phyloP scores from a whole-genome alignment of 768 basidiomycete genomes.

The Calocybe gangraenosa region DNA sequence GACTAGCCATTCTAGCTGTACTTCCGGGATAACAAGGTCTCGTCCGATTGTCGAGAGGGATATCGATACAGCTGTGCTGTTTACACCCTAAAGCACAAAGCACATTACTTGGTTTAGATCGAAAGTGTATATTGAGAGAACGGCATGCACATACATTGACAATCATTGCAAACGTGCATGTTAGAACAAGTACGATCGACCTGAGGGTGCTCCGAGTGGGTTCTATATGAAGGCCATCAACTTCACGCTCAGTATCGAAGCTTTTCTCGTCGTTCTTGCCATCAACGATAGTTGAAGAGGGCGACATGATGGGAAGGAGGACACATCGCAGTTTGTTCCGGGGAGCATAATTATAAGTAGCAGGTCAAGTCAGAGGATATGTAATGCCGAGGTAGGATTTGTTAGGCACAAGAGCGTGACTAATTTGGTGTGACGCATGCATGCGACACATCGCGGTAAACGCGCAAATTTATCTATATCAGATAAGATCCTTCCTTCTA shows the following conservation, averaged over 20 bases:
- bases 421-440: not conserved
- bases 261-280: slow-evolving; percentile 11
- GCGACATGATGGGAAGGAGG: slow-evolving; percentile 6
- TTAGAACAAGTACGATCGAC: slow-evolving; percentile 19
- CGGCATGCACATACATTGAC: slow-evolving; percentile 18
- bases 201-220: slow-evolving; percentile 17
- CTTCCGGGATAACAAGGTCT: slow-evolving; percentile 44
- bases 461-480: not conserved
- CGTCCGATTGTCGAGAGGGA: slow-evolving; percentile 48
- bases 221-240: not conserved
- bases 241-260: slow-evolving; percentile 2
- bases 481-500: not conserved
- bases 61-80: slow-evolving; percentile 45
- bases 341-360: not conserved
- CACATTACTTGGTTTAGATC: not conserved
- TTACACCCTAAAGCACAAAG: slow-evolving; percentile 37
- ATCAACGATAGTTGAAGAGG: slow-evolving; percentile 5
- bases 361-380: not conserved
- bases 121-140: not conserved
- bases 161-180: slow-evolving; percentile 24
- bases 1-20: slow-evolving; percentile 61
- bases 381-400: not conserved
- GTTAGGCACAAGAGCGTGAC: no score
- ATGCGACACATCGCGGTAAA: slow-evolving; percentile 8
- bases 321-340: not conserved